Evolutionary conservation across 208 protist genomes (phyloP), one percentile per base, ranked within the genome.

Genomic region (Leishmania tarentolae): DNA sequence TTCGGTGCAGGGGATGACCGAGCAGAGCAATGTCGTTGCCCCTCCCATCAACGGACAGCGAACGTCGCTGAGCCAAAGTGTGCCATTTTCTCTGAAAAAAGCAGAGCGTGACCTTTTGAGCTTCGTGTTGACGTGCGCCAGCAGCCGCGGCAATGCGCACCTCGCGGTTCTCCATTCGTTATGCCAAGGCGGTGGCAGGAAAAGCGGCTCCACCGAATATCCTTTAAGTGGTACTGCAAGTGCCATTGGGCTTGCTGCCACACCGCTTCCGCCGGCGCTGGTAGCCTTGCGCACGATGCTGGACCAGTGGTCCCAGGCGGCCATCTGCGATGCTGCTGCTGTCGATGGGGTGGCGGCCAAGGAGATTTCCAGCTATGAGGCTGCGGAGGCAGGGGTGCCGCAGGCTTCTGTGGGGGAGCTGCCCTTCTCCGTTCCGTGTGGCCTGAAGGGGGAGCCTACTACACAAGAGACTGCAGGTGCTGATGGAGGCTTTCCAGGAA

Each of bases 121-220:
- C 35, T 85, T 81, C 57, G 72, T 85, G 61, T 73, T 85, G 31
- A 85, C 78, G 0, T 85, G 77, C n/a, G 76, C 70, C 28, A 85
- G 46, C 53, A 66, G 57, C 8, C 66, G 63, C 28, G 65, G 75
- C 56, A 35, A 46, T 40, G 75, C 21, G 6, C 61, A 61, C 66
- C 37, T 50, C 44, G n/a, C 50, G 19, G 72, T 19, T 21, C 74
- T 83, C 2, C 11, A 70, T n/a, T 42, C 75, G 31, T 53, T 83
- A 44, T 44, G 72, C 31, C 24, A 11, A 19, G 24, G 40, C 50
- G 7, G 68, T 40, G 53, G 21, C 44, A 63, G 8, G 15, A 52
- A 66, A 9, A 53, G 61, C 56, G 42, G 15, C 17, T 46, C 17
- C 6, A 2, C 24, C 1, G 63, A 8, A 19, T 13, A 3, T 21